These are phyloP conservation scores for Alternaria brassicicola DNA, from an alignment of 2,329 filamentous ascomycete genomes.

Conservation along the genomic window DNA sequence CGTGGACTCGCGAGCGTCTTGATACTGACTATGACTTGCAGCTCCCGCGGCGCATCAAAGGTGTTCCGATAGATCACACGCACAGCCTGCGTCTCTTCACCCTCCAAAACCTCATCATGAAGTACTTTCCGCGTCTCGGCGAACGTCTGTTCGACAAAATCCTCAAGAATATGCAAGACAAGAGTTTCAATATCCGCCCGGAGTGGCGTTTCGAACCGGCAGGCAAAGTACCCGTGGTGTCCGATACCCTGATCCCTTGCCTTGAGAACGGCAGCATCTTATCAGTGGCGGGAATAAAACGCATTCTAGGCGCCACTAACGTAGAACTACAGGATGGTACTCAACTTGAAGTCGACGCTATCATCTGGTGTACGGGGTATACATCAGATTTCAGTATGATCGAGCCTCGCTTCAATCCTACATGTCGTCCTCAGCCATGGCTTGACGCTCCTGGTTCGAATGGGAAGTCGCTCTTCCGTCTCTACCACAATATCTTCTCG, in stretches of 20 bases:
- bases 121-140: conserved; percentile 21
- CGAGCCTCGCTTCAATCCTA: conserved; percentile 28
- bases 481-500: conserved; percentile 57
- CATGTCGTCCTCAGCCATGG: conserved; percentile 22
- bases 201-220: conserved; percentile 33
- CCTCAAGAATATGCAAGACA: conserved; percentile 26
- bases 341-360: conserved; percentile 38
- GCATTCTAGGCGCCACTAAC: conserved; percentile 7
- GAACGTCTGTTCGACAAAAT: conserved; percentile 25
- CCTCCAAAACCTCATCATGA: conserved; percentile 17
- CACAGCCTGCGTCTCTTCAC: conserved; percentile 21
- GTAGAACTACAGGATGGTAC: conserved; percentile 43
- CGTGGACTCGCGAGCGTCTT: neutral
- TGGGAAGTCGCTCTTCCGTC: conserved; percentile 41
- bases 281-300: conserved; percentile 25
- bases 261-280: conserved; percentile 24
- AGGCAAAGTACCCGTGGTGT: conserved; percentile 29
- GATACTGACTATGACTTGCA: neutral
- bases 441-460: conserved; percentile 26
- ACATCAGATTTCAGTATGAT: conserved; percentile 36
- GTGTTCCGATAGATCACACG: conserved; percentile 22
- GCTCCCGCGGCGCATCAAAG: conserved; percentile 25
- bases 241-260: conserved; percentile 20
- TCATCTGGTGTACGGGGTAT: conserved; percentile 49
- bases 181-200: conserved; percentile 28